Conservation (phyloP, 2,329 filamentous ascomycete species). For the Calonectria leucothoes region DNA sequence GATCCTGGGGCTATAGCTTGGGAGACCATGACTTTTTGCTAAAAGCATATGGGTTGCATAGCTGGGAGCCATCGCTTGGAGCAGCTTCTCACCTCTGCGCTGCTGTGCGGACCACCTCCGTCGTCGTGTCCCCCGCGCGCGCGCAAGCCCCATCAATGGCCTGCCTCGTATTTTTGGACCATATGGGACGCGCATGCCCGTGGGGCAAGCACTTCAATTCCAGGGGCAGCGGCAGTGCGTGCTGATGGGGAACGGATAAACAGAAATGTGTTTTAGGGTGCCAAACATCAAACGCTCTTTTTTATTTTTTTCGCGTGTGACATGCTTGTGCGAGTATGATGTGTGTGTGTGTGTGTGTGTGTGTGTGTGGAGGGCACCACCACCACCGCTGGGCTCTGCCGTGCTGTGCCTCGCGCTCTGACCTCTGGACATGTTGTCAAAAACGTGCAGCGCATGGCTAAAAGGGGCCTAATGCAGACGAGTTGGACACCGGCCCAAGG, state of each 20-base stretch:
- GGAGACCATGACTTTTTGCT: not conserved
- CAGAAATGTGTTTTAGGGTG: slow-evolving; percentile 3
- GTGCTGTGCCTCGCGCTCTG: slow-evolving; percentile 17
- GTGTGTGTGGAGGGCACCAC: not conserved
- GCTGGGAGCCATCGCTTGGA: not conserved
- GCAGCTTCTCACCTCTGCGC: not conserved
- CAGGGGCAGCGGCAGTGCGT: not conserved
- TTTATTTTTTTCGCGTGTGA: no score
- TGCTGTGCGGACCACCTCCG: not conserved
- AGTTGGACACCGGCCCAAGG: not conserved
- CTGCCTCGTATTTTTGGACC: not conserved
- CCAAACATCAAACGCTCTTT: slow-evolving; percentile 17
- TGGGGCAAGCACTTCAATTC: not conserved
- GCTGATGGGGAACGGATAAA: not conserved
- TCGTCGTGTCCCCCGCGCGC: not conserved
- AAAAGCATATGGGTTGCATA: not conserved
- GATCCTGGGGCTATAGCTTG: not conserved
- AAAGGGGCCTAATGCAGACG: slow-evolving; percentile 17
- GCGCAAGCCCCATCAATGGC: no score
- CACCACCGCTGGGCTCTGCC: not conserved
- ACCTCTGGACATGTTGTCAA: not conserved
- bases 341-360: not conserved
- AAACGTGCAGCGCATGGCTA: not conserved
- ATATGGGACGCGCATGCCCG: not conserved
- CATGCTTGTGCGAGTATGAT: not conserved